Base-by-base conservation (phyloP, 306 rosid genomes). In the Casuarina cunninghamiana region DNA sequence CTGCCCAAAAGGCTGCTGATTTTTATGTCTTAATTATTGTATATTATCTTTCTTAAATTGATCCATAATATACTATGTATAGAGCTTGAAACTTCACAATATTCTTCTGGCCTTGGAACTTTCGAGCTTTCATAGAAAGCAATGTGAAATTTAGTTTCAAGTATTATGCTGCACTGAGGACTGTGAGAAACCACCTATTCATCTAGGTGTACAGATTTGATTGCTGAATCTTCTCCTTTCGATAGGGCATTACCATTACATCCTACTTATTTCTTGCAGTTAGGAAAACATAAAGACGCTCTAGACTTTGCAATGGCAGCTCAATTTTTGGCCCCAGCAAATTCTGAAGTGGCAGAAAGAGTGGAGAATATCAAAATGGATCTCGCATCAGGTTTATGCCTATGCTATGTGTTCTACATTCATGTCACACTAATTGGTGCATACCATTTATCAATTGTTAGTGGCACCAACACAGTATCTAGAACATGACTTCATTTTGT, bases 231-330 rank as follows among this genome's bases (percentile, higher is more conserved):
- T 75, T 54, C 70, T 49, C 55, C 46, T 26, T 80, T 49, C 44
- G 70, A 78, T 72, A 66, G 26, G 54, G 21, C 13, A 44, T 60
- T 76, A 44, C 57, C 54, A 13, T 69, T 49, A 62, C n/a, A 38
- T 76, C 72, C 66, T 37, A 74, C 19, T 39, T 80, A 72, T 83
- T 78, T 57, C 17, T 81, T 81, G 88, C 94, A 96, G 99, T 77
- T 96, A 84, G 93, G 91, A 73, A 89, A 78, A 83, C 94, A 88
- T 76, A 89, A 86, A 84, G 96, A 96, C 78, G 99, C 99, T 78
- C 80, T 96, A 78, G 93, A 93, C 19, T 93, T 93, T 70, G 98
- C 94, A 50, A 42, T 54, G 54, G 91, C 90, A 49, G 90, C 98
- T 80, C 96, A 90, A 26, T 61, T 39, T 50, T 78, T 93, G 77